These are phyloP conservation scores for Exutisphaerella laricina DNA, from an alignment of 2,329 filamentous ascomycete species.

Conservation along the genomic window DNA sequence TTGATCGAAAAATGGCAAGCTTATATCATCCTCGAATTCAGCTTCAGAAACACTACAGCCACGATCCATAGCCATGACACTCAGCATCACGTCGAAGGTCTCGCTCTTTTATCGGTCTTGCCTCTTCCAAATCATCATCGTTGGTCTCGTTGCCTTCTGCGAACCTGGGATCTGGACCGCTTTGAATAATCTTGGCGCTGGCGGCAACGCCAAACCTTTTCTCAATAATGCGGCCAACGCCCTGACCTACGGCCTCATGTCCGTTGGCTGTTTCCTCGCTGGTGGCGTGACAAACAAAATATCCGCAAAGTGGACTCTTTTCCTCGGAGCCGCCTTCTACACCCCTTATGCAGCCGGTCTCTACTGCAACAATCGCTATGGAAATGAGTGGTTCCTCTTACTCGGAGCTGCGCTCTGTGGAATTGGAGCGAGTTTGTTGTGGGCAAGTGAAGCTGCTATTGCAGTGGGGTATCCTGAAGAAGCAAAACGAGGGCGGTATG, in stretches of 20 bases:
- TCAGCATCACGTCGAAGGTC: no score
- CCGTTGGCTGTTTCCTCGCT: conserved; percentile 45
- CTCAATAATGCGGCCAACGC: conserved; percentile 51
- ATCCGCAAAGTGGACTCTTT: conserved; percentile 43
- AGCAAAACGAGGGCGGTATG: conserved; percentile 42
- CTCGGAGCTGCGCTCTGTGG: conserved; percentile 47
- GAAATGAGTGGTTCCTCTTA: conserved; percentile 49
- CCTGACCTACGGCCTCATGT: conserved; percentile 45
- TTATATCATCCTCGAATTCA: no score
- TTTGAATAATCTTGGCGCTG: conserved; percentile 20
- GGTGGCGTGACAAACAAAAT: conserved; percentile 45
- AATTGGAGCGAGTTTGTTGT: conserved; percentile 47
- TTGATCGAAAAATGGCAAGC: no score
- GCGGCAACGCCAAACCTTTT: conserved; percentile 22
- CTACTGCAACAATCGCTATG: conserved; percentile 47
- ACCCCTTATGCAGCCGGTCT: conserved; percentile 45
- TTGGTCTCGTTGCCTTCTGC: conserved; percentile 17
- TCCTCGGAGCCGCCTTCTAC: conserved; percentile 45
- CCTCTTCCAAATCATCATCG: conserved; percentile 19
- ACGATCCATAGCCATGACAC: no score
- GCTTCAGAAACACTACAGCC: no score
- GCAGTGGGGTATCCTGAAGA: conserved; percentile 47
- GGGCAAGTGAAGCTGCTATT: conserved; percentile 47
- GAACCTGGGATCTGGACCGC: conserved; percentile 22
- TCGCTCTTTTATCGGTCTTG: conserved; percentile 11